phyloP scores from a whole-genome alignment of 208 protist species.

The Entamoeba histolytica region DNA sequence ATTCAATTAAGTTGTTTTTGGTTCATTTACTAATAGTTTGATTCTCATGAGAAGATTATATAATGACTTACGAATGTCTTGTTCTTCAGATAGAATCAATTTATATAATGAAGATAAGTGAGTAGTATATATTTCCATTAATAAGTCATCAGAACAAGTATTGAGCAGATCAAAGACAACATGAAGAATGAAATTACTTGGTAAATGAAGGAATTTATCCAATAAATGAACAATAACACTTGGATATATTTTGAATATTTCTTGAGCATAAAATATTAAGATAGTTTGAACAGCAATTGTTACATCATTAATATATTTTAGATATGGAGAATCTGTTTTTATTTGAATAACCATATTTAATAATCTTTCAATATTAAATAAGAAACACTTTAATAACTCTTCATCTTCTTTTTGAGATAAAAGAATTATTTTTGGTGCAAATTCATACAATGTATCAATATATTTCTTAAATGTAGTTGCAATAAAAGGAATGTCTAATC shows the following conservation, averaged over 20 bases:
- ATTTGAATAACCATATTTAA: background rate
- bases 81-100: background rate
- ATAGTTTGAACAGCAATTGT: background rate
- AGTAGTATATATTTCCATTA: background rate
- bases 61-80: background rate
- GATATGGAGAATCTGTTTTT: background rate
- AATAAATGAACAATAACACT: background rate
- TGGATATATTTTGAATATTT: background rate
- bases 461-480: background rate
- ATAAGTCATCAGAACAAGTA: background rate
- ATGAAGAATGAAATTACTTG: background rate
- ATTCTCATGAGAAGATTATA: background rate
- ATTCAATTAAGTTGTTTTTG: too few species aligned
- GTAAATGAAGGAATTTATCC: background rate
- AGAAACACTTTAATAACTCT: background rate
- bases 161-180: background rate
- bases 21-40: background rate
- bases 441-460: background rate
- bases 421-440: background rate
- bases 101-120: background rate
- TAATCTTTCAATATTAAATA: background rate
- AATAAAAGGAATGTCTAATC: background rate
- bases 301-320: background rate
- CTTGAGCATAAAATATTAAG: background rate
- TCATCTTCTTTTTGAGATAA: background rate